These are phyloP conservation scores for Solanum ossicruentum DNA, from an alignment of 257 asterid genomes.

Conservation along the genomic window DNA sequence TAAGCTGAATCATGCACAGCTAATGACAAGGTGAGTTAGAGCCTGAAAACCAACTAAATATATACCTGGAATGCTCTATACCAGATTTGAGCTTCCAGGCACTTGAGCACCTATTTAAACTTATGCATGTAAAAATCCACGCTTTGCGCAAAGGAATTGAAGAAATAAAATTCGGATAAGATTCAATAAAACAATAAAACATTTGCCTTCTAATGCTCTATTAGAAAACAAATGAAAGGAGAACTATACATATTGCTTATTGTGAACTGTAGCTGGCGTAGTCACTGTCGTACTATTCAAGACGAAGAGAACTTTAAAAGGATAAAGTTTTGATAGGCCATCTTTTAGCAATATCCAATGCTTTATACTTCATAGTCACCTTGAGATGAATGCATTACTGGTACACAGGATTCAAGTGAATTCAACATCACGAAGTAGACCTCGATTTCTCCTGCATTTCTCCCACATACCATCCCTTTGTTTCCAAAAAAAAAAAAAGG, in stretches of 20 bases:
- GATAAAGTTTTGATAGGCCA: not conserved
- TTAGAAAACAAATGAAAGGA: not conserved
- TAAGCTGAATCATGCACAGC: not conserved
- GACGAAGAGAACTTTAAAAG: not conserved
- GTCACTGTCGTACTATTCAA: not conserved
- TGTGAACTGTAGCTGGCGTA: not conserved
- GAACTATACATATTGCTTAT: not conserved
- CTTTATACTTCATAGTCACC: conserved; percentile 2
- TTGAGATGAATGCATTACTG: not conserved
- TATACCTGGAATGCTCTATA: conserved; percentile 3
- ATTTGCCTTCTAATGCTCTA: not conserved
- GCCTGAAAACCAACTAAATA: not conserved
- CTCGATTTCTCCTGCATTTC: not conserved
- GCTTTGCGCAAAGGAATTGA: not conserved
- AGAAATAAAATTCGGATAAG: not conserved
- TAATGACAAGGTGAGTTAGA: not conserved
- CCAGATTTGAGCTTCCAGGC: not conserved
- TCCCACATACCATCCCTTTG: not conserved
- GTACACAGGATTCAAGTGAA: conserved; percentile 7
- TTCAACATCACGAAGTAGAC: conserved; percentile 1
- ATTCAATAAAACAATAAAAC: not conserved
- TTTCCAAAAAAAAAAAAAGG: not conserved
- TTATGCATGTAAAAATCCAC: conserved; percentile 1
- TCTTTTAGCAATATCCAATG: conserved; percentile 3
- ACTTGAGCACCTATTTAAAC: conserved; percentile 11